Percentiles rank a stretch among this genome's conserved stretches.
Evolutionary conservation across 176 grass and related monocot species (phyloP).

Genomic region (Cenchrus americanus): DNA sequence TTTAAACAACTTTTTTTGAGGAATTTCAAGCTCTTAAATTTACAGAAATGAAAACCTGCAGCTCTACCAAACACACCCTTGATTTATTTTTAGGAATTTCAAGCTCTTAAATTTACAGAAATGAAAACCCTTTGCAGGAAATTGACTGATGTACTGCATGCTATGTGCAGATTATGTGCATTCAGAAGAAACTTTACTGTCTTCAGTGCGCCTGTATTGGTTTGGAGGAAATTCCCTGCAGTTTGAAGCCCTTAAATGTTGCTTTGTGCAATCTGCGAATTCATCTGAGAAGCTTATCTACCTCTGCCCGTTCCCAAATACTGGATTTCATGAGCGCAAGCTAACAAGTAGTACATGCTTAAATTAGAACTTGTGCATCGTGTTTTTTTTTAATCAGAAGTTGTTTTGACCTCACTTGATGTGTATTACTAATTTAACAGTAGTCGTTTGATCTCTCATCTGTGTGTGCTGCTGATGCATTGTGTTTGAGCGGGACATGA

Average conservation of each 20-base stretch:
- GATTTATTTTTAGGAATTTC: background rate
- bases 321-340: background rate
- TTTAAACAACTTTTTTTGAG: no score
- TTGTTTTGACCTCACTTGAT: background rate
- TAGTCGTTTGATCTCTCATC: background rate
- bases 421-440: background rate
- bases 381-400: background rate
- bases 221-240: background rate
- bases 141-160: conserved; percentile 16
- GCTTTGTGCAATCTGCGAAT: background rate
- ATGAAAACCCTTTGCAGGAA: conserved; percentile 10
- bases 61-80: no score
- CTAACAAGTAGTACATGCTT: background rate
- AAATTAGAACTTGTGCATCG: background rate
- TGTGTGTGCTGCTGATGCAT: background rate
- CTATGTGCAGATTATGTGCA: conserved; percentile 1
- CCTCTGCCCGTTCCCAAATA: background rate
- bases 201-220: background rate
- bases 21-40: no score
- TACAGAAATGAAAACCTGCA: no score
- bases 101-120: background rate
- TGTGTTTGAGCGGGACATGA: background rate
- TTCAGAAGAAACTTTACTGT: background rate
- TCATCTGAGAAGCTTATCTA: background rate
- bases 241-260: background rate